A percentile compares a stretch with the other conserved stretches of the same genome.
Conservation (phyloP, 345 rosid genomes). For the Syzygium oleosum region DNA sequence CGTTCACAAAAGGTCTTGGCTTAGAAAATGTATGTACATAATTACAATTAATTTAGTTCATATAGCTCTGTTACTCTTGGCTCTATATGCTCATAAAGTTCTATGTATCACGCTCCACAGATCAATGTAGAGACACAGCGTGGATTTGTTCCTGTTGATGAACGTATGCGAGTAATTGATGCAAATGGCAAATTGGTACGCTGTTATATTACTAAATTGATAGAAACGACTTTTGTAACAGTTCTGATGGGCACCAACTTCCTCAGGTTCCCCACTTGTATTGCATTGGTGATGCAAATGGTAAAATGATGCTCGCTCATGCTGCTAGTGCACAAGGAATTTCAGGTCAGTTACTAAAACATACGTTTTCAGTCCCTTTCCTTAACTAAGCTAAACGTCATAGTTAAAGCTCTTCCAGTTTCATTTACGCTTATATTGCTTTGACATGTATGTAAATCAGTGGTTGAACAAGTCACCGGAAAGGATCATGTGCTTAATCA, state of each 20-base stretch:
- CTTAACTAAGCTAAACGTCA: background rate
- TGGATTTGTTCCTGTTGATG: constrained; percentile 92
- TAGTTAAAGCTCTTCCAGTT: background rate
- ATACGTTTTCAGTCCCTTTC: background rate
- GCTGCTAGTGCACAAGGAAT: constrained; percentile 99
- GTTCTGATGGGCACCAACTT: background rate
- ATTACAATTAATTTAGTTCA: background rate
- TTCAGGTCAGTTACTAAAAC: constrained; percentile 45
- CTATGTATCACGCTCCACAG: constrained; percentile 22
- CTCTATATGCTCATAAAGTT: background rate
- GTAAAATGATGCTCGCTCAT: constrained; percentile 99
- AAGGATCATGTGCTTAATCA: constrained; percentile 89
- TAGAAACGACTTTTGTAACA: background rate
- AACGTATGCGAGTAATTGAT: constrained; percentile 82
- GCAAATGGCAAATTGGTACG: constrained; percentile 69
- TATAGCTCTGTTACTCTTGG: background rate
- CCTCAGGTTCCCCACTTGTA: constrained; percentile 76
- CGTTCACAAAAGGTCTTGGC: constrained; percentile 96
- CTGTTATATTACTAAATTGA: background rate
- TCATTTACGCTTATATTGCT: background rate
- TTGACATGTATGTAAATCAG: constrained; percentile 21
- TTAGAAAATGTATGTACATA: constrained; percentile 64
- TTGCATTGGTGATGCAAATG: constrained; percentile 96
- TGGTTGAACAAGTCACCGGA: constrained; percentile 94
- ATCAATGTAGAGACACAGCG: constrained; percentile 79